Percentiles rank a stretch among this genome's conserved stretches.
phyloP scores from a whole-genome alignment of 768 basidiomycete genomes.

The Lactarius quietus region DNA sequence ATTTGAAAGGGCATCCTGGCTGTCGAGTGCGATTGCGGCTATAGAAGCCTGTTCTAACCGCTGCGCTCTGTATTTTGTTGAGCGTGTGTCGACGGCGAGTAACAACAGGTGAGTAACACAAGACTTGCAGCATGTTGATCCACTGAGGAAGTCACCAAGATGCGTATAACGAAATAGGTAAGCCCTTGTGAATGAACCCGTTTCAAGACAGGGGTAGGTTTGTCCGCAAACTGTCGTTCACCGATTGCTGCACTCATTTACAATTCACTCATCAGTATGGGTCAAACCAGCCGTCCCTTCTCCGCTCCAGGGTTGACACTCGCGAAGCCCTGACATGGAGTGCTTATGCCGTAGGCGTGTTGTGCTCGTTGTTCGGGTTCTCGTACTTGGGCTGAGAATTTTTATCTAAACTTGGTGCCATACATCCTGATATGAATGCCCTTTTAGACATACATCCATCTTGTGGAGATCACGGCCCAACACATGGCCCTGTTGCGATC shows the following conservation, averaged over 20 bases:
- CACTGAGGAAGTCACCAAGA: conserved; percentile 43
- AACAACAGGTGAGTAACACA: conserved; percentile 46
- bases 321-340: conserved; percentile 67
- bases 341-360: conserved; percentile 71
- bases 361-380: conserved; percentile 72
- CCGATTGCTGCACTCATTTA: conserved; percentile 53
- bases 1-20: conserved; percentile 29
- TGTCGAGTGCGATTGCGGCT: conserved; percentile 39
- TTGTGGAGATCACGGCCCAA: conserved; percentile 66
- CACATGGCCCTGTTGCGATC: conserved; percentile 72
- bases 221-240: conserved; percentile 9
- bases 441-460: conserved; percentile 62
- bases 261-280: conserved; percentile 73
- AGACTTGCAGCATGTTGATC: background rate
- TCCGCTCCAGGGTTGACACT: conserved; percentile 4
- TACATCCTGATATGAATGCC: conserved; percentile 11
- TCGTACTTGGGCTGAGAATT: conserved; percentile 67
- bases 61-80: conserved; percentile 71
- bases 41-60: conserved; percentile 72
- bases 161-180: conserved; percentile 80
- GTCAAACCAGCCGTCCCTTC: conserved; percentile 29
- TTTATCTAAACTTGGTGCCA: background rate
- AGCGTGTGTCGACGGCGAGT: conserved; percentile 61
- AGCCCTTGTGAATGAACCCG: conserved; percentile 41
- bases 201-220: conserved; percentile 61